These are phyloP conservation scores for Gloeopeniophorella convolvens DNA, from an alignment of 768 basidiomycete species.

Conservation along the genomic window DNA sequence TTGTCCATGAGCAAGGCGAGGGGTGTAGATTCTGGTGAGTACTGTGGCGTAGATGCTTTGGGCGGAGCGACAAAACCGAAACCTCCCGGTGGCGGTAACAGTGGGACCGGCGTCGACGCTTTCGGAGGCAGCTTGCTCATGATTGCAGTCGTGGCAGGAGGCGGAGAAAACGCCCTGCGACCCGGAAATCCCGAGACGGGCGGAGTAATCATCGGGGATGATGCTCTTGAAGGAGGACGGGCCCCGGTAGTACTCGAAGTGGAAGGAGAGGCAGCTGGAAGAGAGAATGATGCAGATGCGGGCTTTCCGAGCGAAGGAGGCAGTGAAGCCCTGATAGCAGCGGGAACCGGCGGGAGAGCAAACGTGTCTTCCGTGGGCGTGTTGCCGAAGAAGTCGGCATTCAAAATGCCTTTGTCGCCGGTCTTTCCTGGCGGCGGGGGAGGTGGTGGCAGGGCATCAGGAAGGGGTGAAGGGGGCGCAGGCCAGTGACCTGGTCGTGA, in stretches of 20 bases:
- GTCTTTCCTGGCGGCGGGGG: neutral
- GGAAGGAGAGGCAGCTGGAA: too few relatives aligned
- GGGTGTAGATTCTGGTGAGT: constrained; percentile 15
- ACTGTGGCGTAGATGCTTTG: neutral
- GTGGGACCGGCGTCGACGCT: neutral
- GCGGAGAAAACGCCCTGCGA: constrained; percentile 2
- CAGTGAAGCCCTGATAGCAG: neutral
- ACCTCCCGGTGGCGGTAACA: constrained; percentile 11
- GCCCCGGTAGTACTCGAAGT: too few relatives aligned
- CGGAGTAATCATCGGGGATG: neutral
- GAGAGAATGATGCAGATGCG: too few relatives aligned
- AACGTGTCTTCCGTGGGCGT: neutral
- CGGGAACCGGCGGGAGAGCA: neutral
- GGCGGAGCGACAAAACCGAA: neutral
- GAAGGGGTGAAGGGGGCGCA: constrained; percentile 11
- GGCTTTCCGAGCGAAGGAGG: neutral
- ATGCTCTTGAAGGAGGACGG: neutral
- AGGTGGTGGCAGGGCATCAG: constrained; percentile 7
- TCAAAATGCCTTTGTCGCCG: neutral
- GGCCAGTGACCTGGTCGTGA: constrained; percentile 15
- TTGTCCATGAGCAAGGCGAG: constrained; percentile 13
- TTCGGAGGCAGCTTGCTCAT: neutral
- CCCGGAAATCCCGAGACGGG: neutral
- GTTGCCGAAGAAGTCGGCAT: constrained; percentile 12
- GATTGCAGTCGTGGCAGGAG: neutral